phyloP scores from a whole-genome alignment of 495 filamentous ascomycete species.

The Articulospora tetracladia region DNA sequence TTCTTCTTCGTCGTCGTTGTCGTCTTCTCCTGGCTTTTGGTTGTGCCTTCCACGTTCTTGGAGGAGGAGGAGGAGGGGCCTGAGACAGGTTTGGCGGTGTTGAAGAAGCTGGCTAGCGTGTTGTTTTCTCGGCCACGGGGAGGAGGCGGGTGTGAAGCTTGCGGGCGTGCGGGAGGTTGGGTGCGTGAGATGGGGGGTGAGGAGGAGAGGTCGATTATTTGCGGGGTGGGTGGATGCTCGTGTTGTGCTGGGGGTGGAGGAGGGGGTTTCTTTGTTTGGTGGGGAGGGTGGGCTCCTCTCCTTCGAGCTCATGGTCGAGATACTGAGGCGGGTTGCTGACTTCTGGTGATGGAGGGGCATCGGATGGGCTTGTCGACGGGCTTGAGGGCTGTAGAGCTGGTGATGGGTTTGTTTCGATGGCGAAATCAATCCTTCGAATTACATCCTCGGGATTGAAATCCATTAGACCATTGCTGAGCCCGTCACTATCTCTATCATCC shows the following conservation, averaged over 20 bases:
- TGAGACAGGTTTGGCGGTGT: no score
- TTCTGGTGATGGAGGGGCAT: not conserved
- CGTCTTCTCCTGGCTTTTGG: not conserved
- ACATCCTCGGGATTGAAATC: not conserved
- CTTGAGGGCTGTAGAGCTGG: not conserved
- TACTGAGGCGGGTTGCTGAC: not conserved
- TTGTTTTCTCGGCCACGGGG: no score
- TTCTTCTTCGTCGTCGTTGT: not conserved
- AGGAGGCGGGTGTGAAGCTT: not conserved
- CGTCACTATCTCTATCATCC: not conserved
- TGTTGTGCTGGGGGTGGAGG: not conserved
- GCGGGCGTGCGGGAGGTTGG: not conserved
- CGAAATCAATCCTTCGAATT: not conserved
- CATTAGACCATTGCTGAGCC: not conserved
- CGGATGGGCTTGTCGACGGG: not conserved
- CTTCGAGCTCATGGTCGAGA: not conserved
- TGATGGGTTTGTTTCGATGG: not conserved
- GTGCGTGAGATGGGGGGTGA: not conserved
- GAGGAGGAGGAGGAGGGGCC: no score
- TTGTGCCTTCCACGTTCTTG: no score
- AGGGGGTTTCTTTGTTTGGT: not conserved
- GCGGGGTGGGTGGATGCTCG: not conserved
- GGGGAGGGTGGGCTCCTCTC: not conserved
- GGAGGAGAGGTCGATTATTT: not conserved
- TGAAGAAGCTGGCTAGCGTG: no score